phyloP scores from a whole-genome alignment of 352 stramenopile species.

The Phytophthora sansomeana region DNA sequence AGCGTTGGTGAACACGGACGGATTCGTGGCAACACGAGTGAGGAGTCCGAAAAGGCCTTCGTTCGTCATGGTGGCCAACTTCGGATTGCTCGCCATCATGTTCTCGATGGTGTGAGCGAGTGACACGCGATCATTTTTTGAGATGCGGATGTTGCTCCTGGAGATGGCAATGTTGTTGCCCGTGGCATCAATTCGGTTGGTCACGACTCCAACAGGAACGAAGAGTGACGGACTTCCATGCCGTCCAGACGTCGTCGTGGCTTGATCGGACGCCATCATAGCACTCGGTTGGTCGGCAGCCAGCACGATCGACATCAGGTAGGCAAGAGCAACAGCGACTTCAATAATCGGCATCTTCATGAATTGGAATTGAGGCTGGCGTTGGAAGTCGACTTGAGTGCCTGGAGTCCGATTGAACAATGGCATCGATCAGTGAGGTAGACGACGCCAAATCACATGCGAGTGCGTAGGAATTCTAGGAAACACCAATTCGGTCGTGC shows the following conservation, averaged over 20 bases:
- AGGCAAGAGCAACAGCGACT: slow-evolving; percentile 8
- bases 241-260: not conserved
- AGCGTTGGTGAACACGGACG: not conserved
- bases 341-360: slow-evolving; percentile 11
- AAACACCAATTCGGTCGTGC: not conserved
- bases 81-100: not conserved
- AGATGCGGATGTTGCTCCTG: slow-evolving; percentile 2
- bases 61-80: slow-evolving; percentile 6
- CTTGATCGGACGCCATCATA: not conserved
- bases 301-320: slow-evolving; percentile 9
- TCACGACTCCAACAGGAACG: not conserved
- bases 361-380: no score
- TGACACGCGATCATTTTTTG: slow-evolving; percentile 9
- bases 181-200: not conserved
- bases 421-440: not conserved
- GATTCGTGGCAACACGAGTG: slow-evolving; percentile 4
- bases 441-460: not conserved
- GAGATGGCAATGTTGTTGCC: slow-evolving; percentile 1
- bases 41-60: slow-evolving; percentile 22
- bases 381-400: not conserved
- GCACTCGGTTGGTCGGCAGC: slow-evolving; percentile 14
- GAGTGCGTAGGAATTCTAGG: not conserved
- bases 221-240: not conserved
- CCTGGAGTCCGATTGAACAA: slow-evolving; percentile 4
- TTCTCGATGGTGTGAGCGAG: slow-evolving; percentile 23